A percentile compares a stretch with the other conserved stretches of the same genome.
Conservation (phyloP, 345 rosid species). For the Lumnitzera littorea region DNA sequence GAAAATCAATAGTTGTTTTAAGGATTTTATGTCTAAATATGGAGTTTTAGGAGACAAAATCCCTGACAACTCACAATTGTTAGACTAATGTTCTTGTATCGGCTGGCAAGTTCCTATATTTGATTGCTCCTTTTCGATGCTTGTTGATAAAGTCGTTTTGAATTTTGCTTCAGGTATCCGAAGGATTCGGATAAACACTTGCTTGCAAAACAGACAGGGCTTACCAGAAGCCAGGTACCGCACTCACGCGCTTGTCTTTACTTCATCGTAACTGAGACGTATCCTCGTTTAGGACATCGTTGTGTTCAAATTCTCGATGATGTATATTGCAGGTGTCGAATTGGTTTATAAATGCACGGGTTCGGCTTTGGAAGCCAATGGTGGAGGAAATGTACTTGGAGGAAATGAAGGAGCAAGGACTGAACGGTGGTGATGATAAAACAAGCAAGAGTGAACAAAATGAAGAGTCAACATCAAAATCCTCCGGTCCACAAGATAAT, state of each 20-base stretch:
- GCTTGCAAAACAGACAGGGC: conserved; percentile 96
- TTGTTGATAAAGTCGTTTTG: neutral
- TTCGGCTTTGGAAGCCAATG: conserved; percentile 99
- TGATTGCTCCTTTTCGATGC: neutral
- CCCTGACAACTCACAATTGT: too few relatives aligned
- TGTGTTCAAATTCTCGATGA: neutral
- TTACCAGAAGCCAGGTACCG: conserved; percentile 78
- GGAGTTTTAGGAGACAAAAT: too few relatives aligned
- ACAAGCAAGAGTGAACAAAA: conserved; percentile 48
- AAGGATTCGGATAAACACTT: conserved; percentile 91
- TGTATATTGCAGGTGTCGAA: conserved; percentile 67
- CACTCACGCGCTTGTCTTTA: neutral
- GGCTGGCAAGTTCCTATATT: neutral
- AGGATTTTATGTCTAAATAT: too few relatives aligned
- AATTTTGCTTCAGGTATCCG: conserved; percentile 54
- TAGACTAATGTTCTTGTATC: too few relatives aligned
- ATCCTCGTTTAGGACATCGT: neutral
- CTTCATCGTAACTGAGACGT: neutral
- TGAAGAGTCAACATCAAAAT: conserved; percentile 50
- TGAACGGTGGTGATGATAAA: conserved; percentile 55
- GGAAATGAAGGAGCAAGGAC: conserved; percentile 76
- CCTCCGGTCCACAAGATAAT: conserved; percentile 43
- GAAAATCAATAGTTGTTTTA: too few relatives aligned
- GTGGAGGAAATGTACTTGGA: conserved; percentile 96
- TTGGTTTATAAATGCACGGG: conserved; percentile 99